A percentile compares a stretch with the other conserved stretches of the same genome.
Conservation (phyloP, 2,329 filamentous ascomycete species). For the Fusarium duplospermum region DNA sequence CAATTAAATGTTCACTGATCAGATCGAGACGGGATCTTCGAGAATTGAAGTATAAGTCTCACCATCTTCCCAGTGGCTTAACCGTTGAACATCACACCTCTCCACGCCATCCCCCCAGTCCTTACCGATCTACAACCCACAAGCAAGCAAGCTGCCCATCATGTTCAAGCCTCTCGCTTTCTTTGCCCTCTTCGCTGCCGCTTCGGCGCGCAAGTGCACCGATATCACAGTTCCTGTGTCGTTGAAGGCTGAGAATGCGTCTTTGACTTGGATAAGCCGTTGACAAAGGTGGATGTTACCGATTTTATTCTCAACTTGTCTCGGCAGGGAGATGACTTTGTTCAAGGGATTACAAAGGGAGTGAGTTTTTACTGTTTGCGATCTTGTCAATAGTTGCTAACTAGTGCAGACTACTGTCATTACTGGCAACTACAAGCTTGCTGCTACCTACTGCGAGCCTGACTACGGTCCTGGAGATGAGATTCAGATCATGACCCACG, state of each 20-base stretch:
- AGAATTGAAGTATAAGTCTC: slow-evolving; percentile 25
- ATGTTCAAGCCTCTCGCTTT: slow-evolving; percentile 41
- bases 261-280: slow-evolving; percentile 62
- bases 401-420: slow-evolving; percentile 59
- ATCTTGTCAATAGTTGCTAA: slow-evolving; percentile 3
- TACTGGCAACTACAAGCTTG: slow-evolving; percentile 66
- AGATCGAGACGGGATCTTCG: not conserved
- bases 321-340: slow-evolving; percentile 63
- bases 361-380: slow-evolving; percentile 43
- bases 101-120: slow-evolving; percentile 7
- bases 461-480: slow-evolving; percentile 53
- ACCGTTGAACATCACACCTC: not conserved
- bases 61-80: slow-evolving; percentile 9
- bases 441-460: slow-evolving; percentile 71
- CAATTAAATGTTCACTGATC: not conserved
- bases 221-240: slow-evolving; percentile 68
- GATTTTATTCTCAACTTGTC: slow-evolving; percentile 65
- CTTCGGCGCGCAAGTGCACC: slow-evolving; percentile 52
- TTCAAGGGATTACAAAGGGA: slow-evolving; percentile 56
- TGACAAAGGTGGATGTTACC: slow-evolving; percentile 67
- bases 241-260: slow-evolving; percentile 65
- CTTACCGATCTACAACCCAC: not conserved
- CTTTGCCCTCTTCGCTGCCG: slow-evolving; percentile 42
- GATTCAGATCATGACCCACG: slow-evolving; percentile 57
- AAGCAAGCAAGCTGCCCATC: not conserved